phyloP scores from a whole-genome alignment of 306 rosid genomes.

The Canavalia gladiata region DNA sequence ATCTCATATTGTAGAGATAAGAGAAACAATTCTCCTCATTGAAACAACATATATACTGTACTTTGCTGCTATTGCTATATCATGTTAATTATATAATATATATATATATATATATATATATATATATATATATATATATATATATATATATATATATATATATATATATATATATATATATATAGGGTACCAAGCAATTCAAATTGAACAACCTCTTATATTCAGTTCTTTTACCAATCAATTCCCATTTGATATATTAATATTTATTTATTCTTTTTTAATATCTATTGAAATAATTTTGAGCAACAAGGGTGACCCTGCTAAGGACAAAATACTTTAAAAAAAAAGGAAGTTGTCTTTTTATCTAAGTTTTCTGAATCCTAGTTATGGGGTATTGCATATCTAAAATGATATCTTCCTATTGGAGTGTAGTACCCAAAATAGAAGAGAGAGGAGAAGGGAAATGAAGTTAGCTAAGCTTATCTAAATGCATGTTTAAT shows the following conservation, averaged over 20 bases:
- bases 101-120: too few species aligned
- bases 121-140: too few species aligned
- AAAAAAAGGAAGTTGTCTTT: neutral
- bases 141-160: too few species aligned
- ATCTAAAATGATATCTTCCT: constrained; percentile 14
- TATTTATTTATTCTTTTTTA: neutral
- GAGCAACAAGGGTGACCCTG: neutral
- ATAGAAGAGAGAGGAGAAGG: neutral
- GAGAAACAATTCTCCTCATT: constrained; percentile 4
- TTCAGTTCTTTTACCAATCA: neutral
- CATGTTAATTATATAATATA: neutral
- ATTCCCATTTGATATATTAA: neutral
- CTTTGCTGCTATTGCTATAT: neutral
- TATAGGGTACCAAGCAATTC: too few species aligned
- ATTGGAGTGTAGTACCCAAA: neutral
- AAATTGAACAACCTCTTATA: neutral
- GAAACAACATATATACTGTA: neutral
- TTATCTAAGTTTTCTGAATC: constrained; percentile 2
- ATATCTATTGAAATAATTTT: neutral
- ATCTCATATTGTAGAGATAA: neutral
- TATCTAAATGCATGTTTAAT: neutral
- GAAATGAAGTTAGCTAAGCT: neutral
- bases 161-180: too few species aligned
- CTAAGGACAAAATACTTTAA: neutral
- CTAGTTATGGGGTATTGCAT: constrained; percentile 18